phyloP scores from a whole-genome alignment of 2,329 filamentous ascomycete genomes.

The Alternaria ventricosa region DNA sequence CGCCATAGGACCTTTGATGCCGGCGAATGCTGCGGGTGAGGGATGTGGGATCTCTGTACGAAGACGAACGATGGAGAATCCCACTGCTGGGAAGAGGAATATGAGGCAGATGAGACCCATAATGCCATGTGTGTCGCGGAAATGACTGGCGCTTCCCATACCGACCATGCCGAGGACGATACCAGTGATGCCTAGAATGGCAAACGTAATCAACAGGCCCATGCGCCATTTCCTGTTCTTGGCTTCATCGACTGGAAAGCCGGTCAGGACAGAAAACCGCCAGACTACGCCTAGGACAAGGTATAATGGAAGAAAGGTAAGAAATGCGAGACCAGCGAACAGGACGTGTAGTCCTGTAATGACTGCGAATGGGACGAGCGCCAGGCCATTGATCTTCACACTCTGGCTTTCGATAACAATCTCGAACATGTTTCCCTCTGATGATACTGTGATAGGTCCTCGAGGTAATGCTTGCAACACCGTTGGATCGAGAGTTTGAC shows the following conservation, averaged over 20 bases:
- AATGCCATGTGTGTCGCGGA: slow-evolving; percentile 31
- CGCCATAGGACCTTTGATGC: slow-evolving; percentile 27
- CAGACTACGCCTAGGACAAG: slow-evolving; percentile 32
- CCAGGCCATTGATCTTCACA: slow-evolving; percentile 31
- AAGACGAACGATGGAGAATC: slow-evolving; percentile 26
- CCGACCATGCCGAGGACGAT: slow-evolving; percentile 34
- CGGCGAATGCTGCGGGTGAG: slow-evolving; percentile 21
- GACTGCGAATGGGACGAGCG: slow-evolving; percentile 22
- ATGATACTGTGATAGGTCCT: slow-evolving; percentile 30
- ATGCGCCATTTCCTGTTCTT: slow-evolving; percentile 37
- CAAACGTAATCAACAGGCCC: slow-evolving; percentile 27
- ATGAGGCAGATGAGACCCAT: slow-evolving; percentile 32
- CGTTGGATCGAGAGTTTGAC: slow-evolving; percentile 23
- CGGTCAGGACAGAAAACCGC: slow-evolving; percentile 32
- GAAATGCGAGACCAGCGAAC: slow-evolving; percentile 30
- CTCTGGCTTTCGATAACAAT: slow-evolving; percentile 24
- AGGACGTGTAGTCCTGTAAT: slow-evolving; percentile 33
- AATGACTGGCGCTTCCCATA: slow-evolving; percentile 34
- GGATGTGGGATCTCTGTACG: slow-evolving; percentile 29
- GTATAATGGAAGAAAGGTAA: slow-evolving; percentile 35
- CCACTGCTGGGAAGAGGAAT: slow-evolving; percentile 26
- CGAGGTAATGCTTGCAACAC: slow-evolving; percentile 26
- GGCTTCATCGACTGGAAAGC: slow-evolving; percentile 29
- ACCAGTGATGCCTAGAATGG: slow-evolving; percentile 21
- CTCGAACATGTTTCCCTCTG: slow-evolving; percentile 33